phyloP scores from a whole-genome alignment of 345 rosid species.

The Camelina sativa region DNA sequence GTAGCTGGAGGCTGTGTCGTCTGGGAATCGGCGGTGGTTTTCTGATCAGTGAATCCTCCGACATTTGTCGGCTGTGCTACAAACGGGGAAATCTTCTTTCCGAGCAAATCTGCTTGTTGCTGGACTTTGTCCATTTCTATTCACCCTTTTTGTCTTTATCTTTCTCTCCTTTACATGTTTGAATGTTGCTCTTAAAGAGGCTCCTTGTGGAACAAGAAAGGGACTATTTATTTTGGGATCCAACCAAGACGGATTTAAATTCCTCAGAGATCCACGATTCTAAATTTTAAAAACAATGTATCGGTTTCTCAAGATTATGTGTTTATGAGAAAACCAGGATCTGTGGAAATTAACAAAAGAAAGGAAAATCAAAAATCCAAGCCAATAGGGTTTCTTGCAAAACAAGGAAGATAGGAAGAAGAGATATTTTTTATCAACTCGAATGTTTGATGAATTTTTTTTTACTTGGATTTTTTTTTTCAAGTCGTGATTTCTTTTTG shows the following conservation, averaged over 20 bases:
- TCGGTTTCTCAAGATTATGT: not conserved
- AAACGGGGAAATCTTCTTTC: constrained; percentile 40
- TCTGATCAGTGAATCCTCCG: constrained; percentile 30
- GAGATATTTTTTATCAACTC: constrained; percentile 17
- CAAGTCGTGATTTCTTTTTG: not conserved
- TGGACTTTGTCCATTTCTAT: constrained; percentile 44
- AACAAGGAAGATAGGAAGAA: constrained; percentile 22
- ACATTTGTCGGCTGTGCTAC: constrained; percentile 22
- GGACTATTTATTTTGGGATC: not conserved
- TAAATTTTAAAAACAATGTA: not conserved
- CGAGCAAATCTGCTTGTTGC: constrained; percentile 39
- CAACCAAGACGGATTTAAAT: not conserved
- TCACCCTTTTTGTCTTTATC: constrained; percentile 7
- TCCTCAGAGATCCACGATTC: not conserved
- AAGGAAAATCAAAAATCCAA: constrained; percentile 7
- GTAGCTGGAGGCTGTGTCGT: constrained; percentile 39
- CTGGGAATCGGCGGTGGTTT: constrained; percentile 22
- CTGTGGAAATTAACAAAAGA: constrained; percentile 13
- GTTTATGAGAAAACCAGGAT: not conserved
- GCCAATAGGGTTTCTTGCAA: constrained; percentile 22
- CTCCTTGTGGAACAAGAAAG: constrained; percentile 33
- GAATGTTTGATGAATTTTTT: constrained; percentile 17
- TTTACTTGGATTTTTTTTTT: not conserved
- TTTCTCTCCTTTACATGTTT: constrained; percentile 27
- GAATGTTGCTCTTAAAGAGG: not conserved